Evolutionary conservation across 441 rosid species (phyloP).

Genomic region (Croton setiger): DNA sequence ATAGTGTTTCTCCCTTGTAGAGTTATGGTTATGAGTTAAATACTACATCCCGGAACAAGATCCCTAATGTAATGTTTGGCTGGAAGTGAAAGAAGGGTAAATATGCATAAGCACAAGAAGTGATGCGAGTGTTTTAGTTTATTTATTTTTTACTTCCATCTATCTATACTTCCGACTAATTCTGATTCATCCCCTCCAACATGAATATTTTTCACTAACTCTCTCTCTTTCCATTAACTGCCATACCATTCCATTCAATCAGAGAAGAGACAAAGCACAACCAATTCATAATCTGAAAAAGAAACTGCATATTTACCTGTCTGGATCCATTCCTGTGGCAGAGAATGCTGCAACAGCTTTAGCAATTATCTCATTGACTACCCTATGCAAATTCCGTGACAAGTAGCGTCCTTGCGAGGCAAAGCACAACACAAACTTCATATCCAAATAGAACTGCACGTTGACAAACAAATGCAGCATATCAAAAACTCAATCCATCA

Average conservation of each 20-base stretch:
- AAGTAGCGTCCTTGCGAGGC: slow-evolving; percentile 98
- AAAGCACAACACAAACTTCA: slow-evolving; percentile 91
- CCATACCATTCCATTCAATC: too few species aligned
- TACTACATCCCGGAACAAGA: background rate
- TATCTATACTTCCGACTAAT: too few species aligned
- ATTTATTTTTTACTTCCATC: too few species aligned
- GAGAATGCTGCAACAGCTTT: slow-evolving; percentile 82
- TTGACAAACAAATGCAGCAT: slow-evolving; percentile 8
- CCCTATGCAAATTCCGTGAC: slow-evolving; percentile 90
- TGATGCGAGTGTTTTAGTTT: too few species aligned
- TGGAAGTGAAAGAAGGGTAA: too few species aligned
- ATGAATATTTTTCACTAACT: too few species aligned
- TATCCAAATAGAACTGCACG: slow-evolving; percentile 86
- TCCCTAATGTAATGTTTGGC: background rate
- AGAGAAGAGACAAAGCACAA: background rate
- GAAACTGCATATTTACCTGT: slow-evolving; percentile 49
- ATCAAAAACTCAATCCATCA: slow-evolving; percentile 14
- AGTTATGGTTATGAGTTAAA: background rate
- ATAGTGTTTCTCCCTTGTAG: background rate
- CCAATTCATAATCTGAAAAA: background rate
- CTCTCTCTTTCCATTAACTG: too few species aligned
- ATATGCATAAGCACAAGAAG: too few species aligned
- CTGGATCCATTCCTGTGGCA: slow-evolving; percentile 87
- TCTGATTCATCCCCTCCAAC: too few species aligned
- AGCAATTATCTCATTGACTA: slow-evolving; percentile 77